phyloP scores from a whole-genome alignment of 1,284 basidiomycete genomes.

The Cronartium quercuum region DNA sequence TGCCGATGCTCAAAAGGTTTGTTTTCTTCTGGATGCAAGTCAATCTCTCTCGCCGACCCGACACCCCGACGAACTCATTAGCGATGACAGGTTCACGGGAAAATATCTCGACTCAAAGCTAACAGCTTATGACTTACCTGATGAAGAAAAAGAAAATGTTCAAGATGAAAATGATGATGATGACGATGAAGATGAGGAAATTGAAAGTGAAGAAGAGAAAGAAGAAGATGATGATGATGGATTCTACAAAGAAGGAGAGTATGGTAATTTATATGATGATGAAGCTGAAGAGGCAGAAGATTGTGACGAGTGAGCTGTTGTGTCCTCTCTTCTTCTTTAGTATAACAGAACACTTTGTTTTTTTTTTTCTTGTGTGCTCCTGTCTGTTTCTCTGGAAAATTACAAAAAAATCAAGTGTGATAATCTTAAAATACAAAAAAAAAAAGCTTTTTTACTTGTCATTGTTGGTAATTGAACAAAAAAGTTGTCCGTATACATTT shows the following conservation, averaged over 20 bases:
- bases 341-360: neutral
- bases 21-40: neutral
- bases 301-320: too few relatives aligned
- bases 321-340: too few relatives aligned
- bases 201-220: neutral
- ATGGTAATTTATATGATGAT: too few relatives aligned
- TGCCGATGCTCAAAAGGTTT: neutral
- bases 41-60: neutral
- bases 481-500: too few relatives aligned
- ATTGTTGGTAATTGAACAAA: too few relatives aligned
- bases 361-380: neutral
- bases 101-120: neutral
- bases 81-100: neutral
- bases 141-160: neutral
- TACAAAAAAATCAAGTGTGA: too few relatives aligned
- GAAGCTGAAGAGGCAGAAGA: too few relatives aligned
- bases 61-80: neutral
- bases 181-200: neutral
- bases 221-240: neutral
- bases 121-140: neutral
- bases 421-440: too few relatives aligned
- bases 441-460: too few relatives aligned
- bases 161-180: neutral
- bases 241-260: too few relatives aligned
- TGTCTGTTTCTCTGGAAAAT: neutral